Base-by-base conservation (phyloP, 495 filamentous ascomycete genomes). In the Neurospora sp. region DNA sequence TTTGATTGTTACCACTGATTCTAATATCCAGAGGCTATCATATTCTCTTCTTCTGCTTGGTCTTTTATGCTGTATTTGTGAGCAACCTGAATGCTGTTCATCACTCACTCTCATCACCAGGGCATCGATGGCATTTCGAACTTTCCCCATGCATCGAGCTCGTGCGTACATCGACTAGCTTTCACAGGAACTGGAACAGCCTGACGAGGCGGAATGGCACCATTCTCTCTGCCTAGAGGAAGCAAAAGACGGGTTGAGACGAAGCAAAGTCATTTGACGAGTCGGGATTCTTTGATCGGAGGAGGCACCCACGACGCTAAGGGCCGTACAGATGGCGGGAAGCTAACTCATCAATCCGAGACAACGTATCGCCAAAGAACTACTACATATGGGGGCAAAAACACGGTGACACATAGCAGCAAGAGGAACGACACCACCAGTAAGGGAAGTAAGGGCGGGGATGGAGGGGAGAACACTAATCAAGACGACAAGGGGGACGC, bases 391-490 rank as follows among this genome's bases (percentile, higher is more conserved):
- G 47, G n/a, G 22, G 42, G 42, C 22, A 38, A 20, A n/a, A 72
- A 39, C 8, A 41, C 35, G 39, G 47, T 73, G 37, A 45, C 40
- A 47, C 18, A 68, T 9, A 35, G 40, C 38, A 65, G 39, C 39
- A 39, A 70, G 38, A 20, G 37, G 6, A 41, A 65, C 69, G 69
- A 41, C 31, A 69, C 27, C 27, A 37, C 69, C 42, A 59, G 39
- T 69, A 45, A 65, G 14, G 31, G 61, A 27, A 69, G 41, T 22
- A 31, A 27, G 45, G 73, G 72, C 16, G 47, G 69, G 68, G 47
- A 73, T 44, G 71, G 72, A 38, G 70, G 71, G 35, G 31, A 31
- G 35, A 71, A 70, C 37, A 27, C 72, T 31, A 68, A 73, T 53
- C 39, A 39, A 47, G 70, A 73, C 69, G 74, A 68, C 27, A 71